Evolutionary conservation across 2,329 filamentous ascomycete genomes (phyloP).

Genomic region (Ophiocordyceps camponoti-floridani): DNA sequence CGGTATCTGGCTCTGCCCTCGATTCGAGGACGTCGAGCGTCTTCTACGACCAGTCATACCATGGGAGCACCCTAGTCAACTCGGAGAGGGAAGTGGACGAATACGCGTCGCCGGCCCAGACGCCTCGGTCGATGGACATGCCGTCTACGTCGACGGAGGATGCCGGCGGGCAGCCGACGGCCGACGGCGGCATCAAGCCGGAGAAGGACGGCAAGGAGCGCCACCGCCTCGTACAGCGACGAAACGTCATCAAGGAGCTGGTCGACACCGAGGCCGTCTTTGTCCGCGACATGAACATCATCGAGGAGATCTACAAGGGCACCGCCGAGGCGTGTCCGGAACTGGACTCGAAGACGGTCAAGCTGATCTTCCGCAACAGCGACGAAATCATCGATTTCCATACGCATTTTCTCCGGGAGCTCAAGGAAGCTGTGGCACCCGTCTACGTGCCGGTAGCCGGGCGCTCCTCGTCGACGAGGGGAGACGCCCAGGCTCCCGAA

Average conservation of each 20-base stretch:
- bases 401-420: constrained; percentile 54
- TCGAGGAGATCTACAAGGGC: constrained; percentile 93
- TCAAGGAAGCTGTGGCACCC: constrained; percentile 64
- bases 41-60: constrained; percentile 19
- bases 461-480: constrained; percentile 21
- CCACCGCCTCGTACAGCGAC: constrained; percentile 61
- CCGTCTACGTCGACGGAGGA: constrained; percentile 20
- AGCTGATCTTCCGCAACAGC: constrained; percentile 80
- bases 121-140: constrained; percentile 27
- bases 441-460: constrained; percentile 53
- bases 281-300: constrained; percentile 88
- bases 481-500: constrained; percentile 21
- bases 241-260: constrained; percentile 76
- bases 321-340: constrained; percentile 70
- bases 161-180: constrained; percentile 18
- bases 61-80: constrained; percentile 21
- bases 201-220: constrained; percentile 36
- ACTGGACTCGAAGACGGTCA: constrained; percentile 68
- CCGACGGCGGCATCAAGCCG: constrained; percentile 19
- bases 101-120: constrained; percentile 21
- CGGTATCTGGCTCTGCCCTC: constrained; percentile 15
- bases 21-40: constrained; percentile 23
- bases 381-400: constrained; percentile 83
- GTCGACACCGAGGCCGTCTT: constrained; percentile 86
- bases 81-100: constrained; percentile 28